A percentile compares a stretch with the other conserved stretches of the same genome.
Evolutionary conservation across 805 yeast genomes (phyloP).

Genomic region (Sungouiozyma ichnusensis): DNA sequence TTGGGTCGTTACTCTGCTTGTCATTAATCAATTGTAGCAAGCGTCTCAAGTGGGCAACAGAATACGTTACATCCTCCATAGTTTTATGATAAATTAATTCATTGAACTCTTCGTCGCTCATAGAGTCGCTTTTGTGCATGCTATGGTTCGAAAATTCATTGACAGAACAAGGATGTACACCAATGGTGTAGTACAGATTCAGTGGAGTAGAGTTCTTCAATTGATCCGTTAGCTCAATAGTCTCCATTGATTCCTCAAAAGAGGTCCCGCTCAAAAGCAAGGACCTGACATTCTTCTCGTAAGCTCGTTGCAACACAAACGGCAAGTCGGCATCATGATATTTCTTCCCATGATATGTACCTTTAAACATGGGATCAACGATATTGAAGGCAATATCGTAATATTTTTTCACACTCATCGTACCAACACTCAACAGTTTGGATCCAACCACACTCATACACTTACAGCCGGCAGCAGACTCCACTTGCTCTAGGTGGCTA

Average conservation of each 20-base stretch:
- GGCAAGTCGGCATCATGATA: slow-evolving; percentile 60
- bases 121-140: slow-evolving; percentile 8
- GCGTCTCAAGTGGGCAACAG: slow-evolving; percentile 26
- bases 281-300: slow-evolving; percentile 48
- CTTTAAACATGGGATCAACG: slow-evolving; percentile 82
- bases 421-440: not conserved
- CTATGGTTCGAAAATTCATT: slow-evolving; percentile 33
- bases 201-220: slow-evolving; percentile 18
- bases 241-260: slow-evolving; percentile 51
- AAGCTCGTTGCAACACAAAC: slow-evolving; percentile 58
- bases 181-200: slow-evolving; percentile 58
- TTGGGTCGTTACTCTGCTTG: slow-evolving; percentile 38
- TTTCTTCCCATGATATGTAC: slow-evolving; percentile 59
- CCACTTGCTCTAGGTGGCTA: not conserved
- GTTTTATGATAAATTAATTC: slow-evolving; percentile 4
- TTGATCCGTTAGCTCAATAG: slow-evolving; percentile 43
- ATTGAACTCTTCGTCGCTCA: slow-evolving; percentile 19
- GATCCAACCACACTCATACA: not conserved
- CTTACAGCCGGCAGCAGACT: slow-evolving; percentile 4
- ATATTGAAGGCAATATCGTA: slow-evolving; percentile 60
- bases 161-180: slow-evolving; percentile 93
- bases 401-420: slow-evolving; percentile 8
- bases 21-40: slow-evolving; percentile 41
- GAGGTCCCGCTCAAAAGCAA: slow-evolving; percentile 81
- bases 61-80: slow-evolving; percentile 5